phyloP scores from a whole-genome alignment of 768 basidiomycete genomes.

The Neoboletus subvelutipes region DNA sequence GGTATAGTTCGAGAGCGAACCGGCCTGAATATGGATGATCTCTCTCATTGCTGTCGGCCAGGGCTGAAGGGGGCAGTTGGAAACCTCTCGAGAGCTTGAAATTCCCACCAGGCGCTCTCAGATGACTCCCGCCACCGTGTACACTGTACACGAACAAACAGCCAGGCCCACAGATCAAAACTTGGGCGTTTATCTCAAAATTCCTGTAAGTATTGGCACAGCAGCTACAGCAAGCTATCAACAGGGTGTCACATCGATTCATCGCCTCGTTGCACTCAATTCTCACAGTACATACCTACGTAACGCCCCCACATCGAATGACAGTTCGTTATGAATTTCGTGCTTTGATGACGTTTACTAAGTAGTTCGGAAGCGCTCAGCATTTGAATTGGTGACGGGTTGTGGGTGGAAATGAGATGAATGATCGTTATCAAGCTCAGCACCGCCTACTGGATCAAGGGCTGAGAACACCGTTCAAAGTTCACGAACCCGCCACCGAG shows the following conservation, averaged over 20 bases:
- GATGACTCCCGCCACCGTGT: neutral
- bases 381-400: neutral
- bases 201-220: neutral
- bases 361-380: neutral
- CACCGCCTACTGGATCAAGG: neutral
- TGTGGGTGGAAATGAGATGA: neutral
- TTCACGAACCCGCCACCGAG: too few relatives aligned
- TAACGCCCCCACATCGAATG: slow-evolving; percentile 1
- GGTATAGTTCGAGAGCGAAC: slow-evolving; percentile 60
- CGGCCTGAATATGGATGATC: slow-evolving; percentile 77
- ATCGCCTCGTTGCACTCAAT: neutral
- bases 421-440: neutral
- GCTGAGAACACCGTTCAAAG: neutral
- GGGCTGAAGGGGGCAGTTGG: neutral
- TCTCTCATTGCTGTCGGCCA: slow-evolving; percentile 54
- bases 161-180: neutral
- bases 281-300: neutral
- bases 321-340: neutral
- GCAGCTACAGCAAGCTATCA: slow-evolving; percentile 1
- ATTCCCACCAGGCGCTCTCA: slow-evolving; percentile 6
- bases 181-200: neutral
- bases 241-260: neutral
- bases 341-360: neutral
- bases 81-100: neutral
- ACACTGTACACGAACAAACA: neutral